phyloP scores from a whole-genome alignment of 257 asterid genomes.

The Salvia miltiorrhiza region DNA sequence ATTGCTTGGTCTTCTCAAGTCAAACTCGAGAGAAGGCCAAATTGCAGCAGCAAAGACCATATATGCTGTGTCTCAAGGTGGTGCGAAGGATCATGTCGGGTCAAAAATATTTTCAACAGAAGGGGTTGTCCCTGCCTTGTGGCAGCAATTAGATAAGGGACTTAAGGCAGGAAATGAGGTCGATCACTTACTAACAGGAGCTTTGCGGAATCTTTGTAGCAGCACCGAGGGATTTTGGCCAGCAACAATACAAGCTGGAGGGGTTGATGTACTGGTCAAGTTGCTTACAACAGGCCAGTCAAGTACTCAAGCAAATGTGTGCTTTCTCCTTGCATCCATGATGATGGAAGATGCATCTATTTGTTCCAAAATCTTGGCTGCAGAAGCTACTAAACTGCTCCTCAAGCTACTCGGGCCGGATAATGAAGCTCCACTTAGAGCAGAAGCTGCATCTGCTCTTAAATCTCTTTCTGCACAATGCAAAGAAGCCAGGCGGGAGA shows the following conservation, averaged over 20 bases:
- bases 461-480: slow-evolving; percentile 94
- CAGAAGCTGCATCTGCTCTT: slow-evolving; percentile 96
- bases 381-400: slow-evolving; percentile 78
- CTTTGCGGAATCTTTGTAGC: slow-evolving; percentile 77
- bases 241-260: slow-evolving; percentile 74
- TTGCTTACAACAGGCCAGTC: slow-evolving; percentile 79
- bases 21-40: slow-evolving; percentile 87
- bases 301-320: slow-evolving; percentile 90
- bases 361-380: slow-evolving; percentile 70
- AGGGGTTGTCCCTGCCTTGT: slow-evolving; percentile 93
- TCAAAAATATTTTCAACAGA: slow-evolving; percentile 96
- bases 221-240: slow-evolving; percentile 98
- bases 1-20: slow-evolving; percentile 92
- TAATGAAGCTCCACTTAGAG: slow-evolving; percentile 89
- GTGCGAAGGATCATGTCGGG: slow-evolving; percentile 92
- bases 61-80: slow-evolving; percentile 95
- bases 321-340: slow-evolving; percentile 95
- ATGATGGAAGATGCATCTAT: slow-evolving; percentile 95
- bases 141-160: slow-evolving; percentile 90
- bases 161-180: slow-evolving; percentile 83
- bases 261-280: slow-evolving; percentile 86
- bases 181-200: slow-evolving; percentile 85
- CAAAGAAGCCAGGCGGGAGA: slow-evolving; percentile 84
- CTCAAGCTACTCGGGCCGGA: slow-evolving; percentile 87
- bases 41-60: slow-evolving; percentile 95